Evolutionary conservation across 495 filamentous ascomycete species (phyloP).

Genomic region (Xylaria castorea): DNA sequence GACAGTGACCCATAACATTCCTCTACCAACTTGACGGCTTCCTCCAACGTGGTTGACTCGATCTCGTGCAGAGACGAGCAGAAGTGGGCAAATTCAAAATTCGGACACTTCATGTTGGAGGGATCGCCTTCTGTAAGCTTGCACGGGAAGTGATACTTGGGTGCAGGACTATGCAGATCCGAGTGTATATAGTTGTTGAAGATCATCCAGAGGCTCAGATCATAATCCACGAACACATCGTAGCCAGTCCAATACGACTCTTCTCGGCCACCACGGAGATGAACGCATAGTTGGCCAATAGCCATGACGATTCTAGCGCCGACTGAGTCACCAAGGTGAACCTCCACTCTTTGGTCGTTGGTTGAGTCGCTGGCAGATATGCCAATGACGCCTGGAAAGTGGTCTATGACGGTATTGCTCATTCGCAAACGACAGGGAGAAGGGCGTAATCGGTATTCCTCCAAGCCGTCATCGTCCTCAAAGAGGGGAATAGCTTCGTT

Average conservation of each 20-base stretch:
- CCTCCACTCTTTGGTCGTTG: no score
- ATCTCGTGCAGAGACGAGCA: not conserved
- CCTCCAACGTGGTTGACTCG: not conserved
- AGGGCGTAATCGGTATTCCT: not conserved
- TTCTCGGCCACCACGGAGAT: not conserved
- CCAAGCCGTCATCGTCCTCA: not conserved
- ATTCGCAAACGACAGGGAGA: not conserved
- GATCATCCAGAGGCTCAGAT: not conserved
- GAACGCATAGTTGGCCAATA: not conserved
- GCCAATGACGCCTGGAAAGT: not conserved
- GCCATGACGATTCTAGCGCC: not conserved
- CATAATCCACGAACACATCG: not conserved
- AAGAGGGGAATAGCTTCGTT: not conserved
- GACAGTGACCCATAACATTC: accelerated
- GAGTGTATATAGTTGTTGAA: not conserved
- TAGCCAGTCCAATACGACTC: not conserved
- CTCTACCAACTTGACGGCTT: not conserved
- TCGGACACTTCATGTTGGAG: not conserved
- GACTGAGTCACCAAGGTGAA: not conserved
- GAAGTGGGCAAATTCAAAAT: not conserved
- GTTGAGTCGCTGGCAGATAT: not conserved
- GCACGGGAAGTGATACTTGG: not conserved
- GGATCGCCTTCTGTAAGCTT: not conserved
- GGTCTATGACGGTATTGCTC: not conserved
- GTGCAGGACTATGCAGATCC: not conserved